Conservation (phyloP, 495 filamentous ascomycete species). For the Xylaria bambusicola region DNA sequence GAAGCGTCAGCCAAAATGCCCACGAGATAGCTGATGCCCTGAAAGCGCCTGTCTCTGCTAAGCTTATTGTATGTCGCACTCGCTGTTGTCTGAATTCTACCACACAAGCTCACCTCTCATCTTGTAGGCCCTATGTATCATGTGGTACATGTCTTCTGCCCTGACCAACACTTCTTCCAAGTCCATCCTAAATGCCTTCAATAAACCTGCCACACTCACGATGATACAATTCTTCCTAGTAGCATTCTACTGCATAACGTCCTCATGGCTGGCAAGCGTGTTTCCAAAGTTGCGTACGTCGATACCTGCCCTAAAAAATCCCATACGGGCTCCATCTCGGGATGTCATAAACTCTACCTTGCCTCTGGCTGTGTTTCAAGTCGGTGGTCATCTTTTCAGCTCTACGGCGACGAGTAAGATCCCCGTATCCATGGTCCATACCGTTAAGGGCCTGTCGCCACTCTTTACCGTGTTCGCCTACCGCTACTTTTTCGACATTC, state of each 20-base stretch:
- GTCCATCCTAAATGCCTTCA: slow-evolving; percentile 90
- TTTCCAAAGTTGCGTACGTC: slow-evolving; percentile 66
- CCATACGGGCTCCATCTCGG: slow-evolving; percentile 76
- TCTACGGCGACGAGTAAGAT: slow-evolving; percentile 93
- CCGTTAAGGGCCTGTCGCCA: slow-evolving; percentile 98
- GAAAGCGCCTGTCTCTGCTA: slow-evolving; percentile 85
- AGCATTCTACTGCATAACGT: slow-evolving; percentile 79
- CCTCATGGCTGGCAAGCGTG: slow-evolving; percentile 68
- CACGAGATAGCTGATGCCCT: slow-evolving; percentile 91
- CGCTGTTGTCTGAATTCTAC: slow-evolving; percentile 16
- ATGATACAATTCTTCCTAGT: slow-evolving; percentile 95
- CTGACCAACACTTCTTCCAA: slow-evolving; percentile 97
- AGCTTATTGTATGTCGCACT: slow-evolving; percentile 69
- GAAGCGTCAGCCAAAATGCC: slow-evolving; percentile 85
- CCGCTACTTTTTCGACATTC: slow-evolving; percentile 81
- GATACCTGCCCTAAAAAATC: slow-evolving; percentile 77
- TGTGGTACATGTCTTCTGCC: slow-evolving; percentile 94
- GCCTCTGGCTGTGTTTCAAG: slow-evolving; percentile 88
- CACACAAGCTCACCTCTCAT: slow-evolving; percentile 18
- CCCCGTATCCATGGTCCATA: slow-evolving; percentile 95
- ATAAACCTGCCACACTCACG: slow-evolving; percentile 90
- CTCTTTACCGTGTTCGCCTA: slow-evolving; percentile 95
- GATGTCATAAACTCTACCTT: slow-evolving; percentile 86
- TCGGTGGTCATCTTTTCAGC: slow-evolving; percentile 89
- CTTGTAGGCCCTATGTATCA: slow-evolving; percentile 69